Evolutionary conservation across 2,329 filamentous ascomycete species (phyloP), one percentile per base, ranked within the genome.

Genomic region (Myriosclerotinia duriaeana): DNA sequence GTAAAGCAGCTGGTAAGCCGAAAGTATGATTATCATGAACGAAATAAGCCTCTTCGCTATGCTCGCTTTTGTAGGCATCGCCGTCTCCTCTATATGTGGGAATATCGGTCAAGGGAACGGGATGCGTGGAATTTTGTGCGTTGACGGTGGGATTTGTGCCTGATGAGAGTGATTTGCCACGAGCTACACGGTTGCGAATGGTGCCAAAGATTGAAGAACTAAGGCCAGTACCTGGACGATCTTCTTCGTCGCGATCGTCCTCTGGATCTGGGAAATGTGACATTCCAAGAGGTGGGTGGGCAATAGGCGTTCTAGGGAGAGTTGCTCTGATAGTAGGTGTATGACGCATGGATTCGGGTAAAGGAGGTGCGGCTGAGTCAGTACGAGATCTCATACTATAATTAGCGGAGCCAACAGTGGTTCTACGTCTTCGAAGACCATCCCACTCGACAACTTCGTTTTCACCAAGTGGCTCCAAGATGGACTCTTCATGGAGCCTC

Each of bases 361-460:
- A 36, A 63, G 50, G 58, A 46, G 73, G 72, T 63, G 73, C 70
- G 53, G 69, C 69, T 76, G 77, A 64, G 76, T 66, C 70, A 6
- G 60, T 64, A 30, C 72, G 68, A 30, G 74, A 74, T 62, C 72
- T 68, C 38, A 71, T 56, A 72, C 54, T 79, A 36, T 22, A 55
- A 14, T 50, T 55, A 14, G 63, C 14, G 74, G 66, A 78, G 52
- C 52, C 73, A 61, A 80, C 76, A 3, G 86, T 84, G 11, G 85
- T 87, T 71, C 84, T 82, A 53, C 95, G 85, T 72, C 93, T 84
- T 73, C 94, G 85, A 62, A 99, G 79, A 5, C 95, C 95, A 78
- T 98, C 95, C 89, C 93, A 99, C 78, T 98, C 93, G 69, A 81
- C 78, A 40, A 87, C 82, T 34, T 93, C 92, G 71, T 92, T 87